Evolutionary conservation across 495 filamentous ascomycete species (phyloP), one percentile per base, ranked within the genome.

Genomic region (Talaromyces stipitatus): DNA sequence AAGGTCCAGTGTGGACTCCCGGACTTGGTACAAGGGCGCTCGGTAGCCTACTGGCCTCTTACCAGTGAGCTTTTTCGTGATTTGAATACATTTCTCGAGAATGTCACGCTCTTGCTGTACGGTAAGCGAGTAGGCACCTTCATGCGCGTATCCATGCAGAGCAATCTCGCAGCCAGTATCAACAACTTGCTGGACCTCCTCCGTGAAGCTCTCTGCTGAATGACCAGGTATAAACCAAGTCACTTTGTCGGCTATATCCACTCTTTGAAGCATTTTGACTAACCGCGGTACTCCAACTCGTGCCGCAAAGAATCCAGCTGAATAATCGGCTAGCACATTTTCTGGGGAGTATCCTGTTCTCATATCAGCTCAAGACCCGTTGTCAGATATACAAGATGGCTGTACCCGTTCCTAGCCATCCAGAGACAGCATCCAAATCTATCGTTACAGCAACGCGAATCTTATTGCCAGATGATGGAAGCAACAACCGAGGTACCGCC

Each of bases 141-240:
- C 81, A 57, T 84, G 82, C 12, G 78, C 75, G 62, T 86, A 86
- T 28, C 83, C 82, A 61, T 86, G 83, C 9, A 82, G 69, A 0
- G 74, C 83, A 41, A 85, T 77, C 60, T 86, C 83, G n/a, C 70
- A 73, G 3, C 82, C 81, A 22, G 74, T 76, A 0, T 79, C 73
- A 3, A 84, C 69, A 32, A 86, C 81, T 22, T 71, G 68, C 29
- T 73, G 69, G 3, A 78, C 76, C 56, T 80, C 71, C 1, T 74
- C 67, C 0, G 80, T 82, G 63, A 85, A 86, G 12, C 73, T 82
- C 58, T 86, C 83, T 54, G 81, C 73, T 1, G 79, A 82, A 64
- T 86, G 83, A 7, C 83, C 82, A 0, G 83, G 83, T 20, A 86
- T 76, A 60, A 84, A 85, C 83, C 83, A 86, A 3, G 83, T 83